These are phyloP conservation scores for Pyricularia sp. DNA, from an alignment of 2,329 filamentous ascomycete species.

Conservation along the genomic window DNA sequence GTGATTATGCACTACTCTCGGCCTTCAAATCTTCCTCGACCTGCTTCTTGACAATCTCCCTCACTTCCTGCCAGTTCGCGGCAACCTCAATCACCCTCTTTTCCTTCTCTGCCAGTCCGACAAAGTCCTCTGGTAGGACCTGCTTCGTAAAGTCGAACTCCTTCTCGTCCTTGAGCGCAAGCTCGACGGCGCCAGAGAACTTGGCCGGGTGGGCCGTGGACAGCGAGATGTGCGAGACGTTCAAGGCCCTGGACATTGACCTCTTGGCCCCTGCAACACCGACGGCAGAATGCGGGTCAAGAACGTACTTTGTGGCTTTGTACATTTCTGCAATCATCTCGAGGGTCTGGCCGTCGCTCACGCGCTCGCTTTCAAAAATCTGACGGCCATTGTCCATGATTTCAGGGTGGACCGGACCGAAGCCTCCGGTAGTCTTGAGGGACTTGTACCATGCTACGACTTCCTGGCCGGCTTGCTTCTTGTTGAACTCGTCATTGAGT, in stretches of 20 bases:
- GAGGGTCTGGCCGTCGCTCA: constrained; percentile 58
- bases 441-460: constrained; percentile 70
- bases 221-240: constrained; percentile 67
- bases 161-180: constrained; percentile 62
- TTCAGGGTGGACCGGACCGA: constrained; percentile 64
- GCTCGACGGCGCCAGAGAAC: constrained; percentile 76
- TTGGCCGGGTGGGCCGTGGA: constrained; percentile 95
- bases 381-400: constrained; percentile 62
- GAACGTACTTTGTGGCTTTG: constrained; percentile 50
- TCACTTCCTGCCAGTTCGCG: constrained; percentile 65
- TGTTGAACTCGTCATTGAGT: constrained; percentile 57
- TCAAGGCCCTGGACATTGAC: constrained; percentile 47
- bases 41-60: constrained; percentile 65
- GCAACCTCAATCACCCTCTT: constrained; percentile 62
- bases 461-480: constrained; percentile 63
- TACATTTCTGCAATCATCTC: constrained; percentile 54
- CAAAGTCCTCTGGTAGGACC: constrained; percentile 74
- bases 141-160: constrained; percentile 66
- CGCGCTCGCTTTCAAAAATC: constrained; percentile 74
- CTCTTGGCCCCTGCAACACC: constrained; percentile 69
- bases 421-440: constrained; percentile 74
- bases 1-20: neutral
- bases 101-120: constrained; percentile 68
- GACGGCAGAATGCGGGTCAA: constrained; percentile 89
- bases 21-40: constrained; percentile 52